Conservation (phyloP, 208 protist genomes). For the Polymyxa betae region DNA sequence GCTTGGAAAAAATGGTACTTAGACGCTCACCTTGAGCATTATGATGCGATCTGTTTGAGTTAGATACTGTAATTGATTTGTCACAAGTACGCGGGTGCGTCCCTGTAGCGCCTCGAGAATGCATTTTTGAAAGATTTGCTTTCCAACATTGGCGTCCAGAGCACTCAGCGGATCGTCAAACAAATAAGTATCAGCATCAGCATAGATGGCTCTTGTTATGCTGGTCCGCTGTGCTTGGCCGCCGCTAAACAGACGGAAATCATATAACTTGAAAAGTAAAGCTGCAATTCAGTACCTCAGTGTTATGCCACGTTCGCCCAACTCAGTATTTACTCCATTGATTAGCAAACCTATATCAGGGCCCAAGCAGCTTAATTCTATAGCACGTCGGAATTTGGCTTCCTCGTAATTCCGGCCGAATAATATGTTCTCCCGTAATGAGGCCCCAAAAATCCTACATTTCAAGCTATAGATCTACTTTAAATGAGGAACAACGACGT, state of each 20-base stretch:
- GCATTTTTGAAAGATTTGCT: constrained; percentile 62
- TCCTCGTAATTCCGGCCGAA: background rate
- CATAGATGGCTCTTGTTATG: constrained; percentile 53
- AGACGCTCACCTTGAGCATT: constrained; percentile 24
- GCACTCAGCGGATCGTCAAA: constrained; percentile 75
- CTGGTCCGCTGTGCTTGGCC: constrained; percentile 57
- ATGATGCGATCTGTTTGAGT: constrained; percentile 49
- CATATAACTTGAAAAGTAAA: background rate
- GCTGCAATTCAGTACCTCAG: constrained; percentile 37
- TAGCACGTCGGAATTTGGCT: background rate
- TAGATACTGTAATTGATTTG: constrained; percentile 65
- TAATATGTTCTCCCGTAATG: background rate
- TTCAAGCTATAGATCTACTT: background rate
- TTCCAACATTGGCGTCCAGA: constrained; percentile 65
- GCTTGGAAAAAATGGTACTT: background rate
- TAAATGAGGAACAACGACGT: background rate
- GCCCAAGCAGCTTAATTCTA: constrained; percentile 65
- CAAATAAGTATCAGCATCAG: constrained; percentile 72
- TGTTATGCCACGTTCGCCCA: constrained; percentile 72
- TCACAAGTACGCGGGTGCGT: constrained; percentile 61
- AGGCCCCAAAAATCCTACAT: constrained; percentile 29
- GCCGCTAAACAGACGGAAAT: constrained; percentile 58
- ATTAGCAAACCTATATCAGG: constrained; percentile 64
- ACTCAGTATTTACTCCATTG: constrained; percentile 62
- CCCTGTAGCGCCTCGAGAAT: constrained; percentile 55